Conservation (phyloP, 805 yeast species). For the Pichia manshurica region DNA sequence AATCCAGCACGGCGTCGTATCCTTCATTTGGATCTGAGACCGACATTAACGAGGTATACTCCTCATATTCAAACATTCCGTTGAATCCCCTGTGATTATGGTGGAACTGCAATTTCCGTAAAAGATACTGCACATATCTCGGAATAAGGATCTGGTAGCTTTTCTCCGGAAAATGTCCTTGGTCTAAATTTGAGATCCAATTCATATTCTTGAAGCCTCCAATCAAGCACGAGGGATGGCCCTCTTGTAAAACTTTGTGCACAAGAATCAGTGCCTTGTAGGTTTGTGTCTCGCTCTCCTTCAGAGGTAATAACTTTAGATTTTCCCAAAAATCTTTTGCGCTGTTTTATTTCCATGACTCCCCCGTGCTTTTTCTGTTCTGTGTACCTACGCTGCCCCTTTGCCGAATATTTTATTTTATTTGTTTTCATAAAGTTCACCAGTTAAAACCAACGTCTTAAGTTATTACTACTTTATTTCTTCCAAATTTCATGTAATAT, state of each 20-base stretch:
- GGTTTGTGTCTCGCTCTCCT: conserved; percentile 73
- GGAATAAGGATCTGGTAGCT: conserved; percentile 66
- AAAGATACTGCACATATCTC: conserved; percentile 66
- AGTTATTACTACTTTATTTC: too few relatives aligned
- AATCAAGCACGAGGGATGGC: conserved; percentile 78
- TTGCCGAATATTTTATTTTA: too few relatives aligned
- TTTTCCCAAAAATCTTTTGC: conserved; percentile 82
- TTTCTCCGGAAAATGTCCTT: conserved; percentile 43
- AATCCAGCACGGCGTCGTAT: conserved; percentile 78
- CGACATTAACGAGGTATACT: conserved; percentile 78
- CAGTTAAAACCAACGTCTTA: too few relatives aligned
- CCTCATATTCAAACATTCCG: conserved; percentile 95
- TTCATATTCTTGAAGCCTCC: conserved; percentile 76
- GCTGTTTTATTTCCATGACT: conserved; percentile 91
- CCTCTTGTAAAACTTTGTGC: conserved; percentile 95
- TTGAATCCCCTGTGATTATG: conserved; percentile 81
- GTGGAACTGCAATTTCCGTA: conserved; percentile 77
- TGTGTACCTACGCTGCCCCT: conserved; percentile 96
- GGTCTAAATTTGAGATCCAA: conserved; percentile 70
- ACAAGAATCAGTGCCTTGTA: conserved; percentile 81
- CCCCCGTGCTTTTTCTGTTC: conserved; percentile 89
- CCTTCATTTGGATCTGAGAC: conserved; percentile 96
- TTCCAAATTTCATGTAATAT: too few relatives aligned
- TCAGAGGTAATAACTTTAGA: conserved; percentile 72
- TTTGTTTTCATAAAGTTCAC: too few relatives aligned